These are phyloP conservation scores for Nicotiana undulata DNA, from an alignment of 257 asterid genomes.

Conservation along the genomic window DNA sequence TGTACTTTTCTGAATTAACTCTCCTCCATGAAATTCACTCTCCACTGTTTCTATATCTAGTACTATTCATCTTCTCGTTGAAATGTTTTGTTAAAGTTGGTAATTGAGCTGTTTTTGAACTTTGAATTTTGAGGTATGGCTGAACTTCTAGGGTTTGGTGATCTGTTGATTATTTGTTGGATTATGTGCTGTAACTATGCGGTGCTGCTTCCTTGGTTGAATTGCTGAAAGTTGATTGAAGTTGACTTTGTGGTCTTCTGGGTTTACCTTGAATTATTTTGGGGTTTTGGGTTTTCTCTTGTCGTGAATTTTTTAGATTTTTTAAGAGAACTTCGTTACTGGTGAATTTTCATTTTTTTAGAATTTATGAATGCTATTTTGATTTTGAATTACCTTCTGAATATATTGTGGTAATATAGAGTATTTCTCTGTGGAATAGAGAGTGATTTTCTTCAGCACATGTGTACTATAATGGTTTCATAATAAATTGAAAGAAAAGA, in stretches of 20 bases:
- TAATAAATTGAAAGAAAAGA: background rate
- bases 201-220: background rate
- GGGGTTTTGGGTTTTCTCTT: background rate
- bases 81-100: background rate
- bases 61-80: background rate
- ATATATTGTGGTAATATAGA: background rate
- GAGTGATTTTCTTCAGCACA: background rate
- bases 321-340: background rate
- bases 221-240: background rate
- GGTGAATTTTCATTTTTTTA: background rate
- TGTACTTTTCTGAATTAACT: background rate
- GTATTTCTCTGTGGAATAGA: background rate
- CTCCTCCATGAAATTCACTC: background rate
- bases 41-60: background rate
- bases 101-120: background rate
- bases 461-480: background rate
- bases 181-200: background rate
- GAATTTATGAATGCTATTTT: background rate
- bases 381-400: background rate
- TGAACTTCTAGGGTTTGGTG: background rate
- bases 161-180: background rate
- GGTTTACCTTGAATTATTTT: background rate
- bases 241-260: conserved; percentile 5
- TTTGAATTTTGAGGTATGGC: background rate
- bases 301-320: background rate